phyloP scores from a whole-genome alignment of 176 grass and related monocot species.

The Avena eriantha region DNA sequence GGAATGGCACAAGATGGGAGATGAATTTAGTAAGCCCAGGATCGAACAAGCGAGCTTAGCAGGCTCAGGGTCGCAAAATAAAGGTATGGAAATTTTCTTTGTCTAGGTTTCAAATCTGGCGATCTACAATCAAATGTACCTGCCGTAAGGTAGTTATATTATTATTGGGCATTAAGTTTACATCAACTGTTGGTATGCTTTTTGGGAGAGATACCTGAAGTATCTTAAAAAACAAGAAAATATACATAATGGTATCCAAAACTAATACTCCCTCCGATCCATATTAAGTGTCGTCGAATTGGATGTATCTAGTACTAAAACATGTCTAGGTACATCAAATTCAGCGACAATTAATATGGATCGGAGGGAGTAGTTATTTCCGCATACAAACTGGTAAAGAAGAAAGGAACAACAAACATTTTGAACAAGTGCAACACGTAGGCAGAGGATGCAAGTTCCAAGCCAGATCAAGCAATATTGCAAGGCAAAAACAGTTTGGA shows the following conservation, averaged over 20 bases:
- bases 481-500: not conserved
- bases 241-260: not conserved
- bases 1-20: no score
- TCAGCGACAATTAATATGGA: no score
- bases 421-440: not conserved
- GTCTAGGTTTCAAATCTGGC: not conserved
- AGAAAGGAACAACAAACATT: not conserved
- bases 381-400: not conserved
- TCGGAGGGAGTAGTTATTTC: not conserved
- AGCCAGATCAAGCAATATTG: slow-evolving; percentile 2
- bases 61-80: slow-evolving; percentile 1
- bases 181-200: not conserved
- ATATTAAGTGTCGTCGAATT: no score
- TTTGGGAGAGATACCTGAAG: not conserved
- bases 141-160: not conserved
- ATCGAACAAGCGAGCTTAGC: no score
- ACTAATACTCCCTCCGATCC: not conserved
- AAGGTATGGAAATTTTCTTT: not conserved
- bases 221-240: not conserved
- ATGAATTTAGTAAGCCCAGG: no score
- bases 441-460: not conserved
- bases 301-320: no score
- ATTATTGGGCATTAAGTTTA: not conserved
- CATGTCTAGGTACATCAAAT: no score
- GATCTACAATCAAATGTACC: not conserved